Percentiles rank a stretch among this genome's conserved stretches.
Conservation (phyloP, 78 protist species). For the Dictyostelium firmibasis region DNA sequence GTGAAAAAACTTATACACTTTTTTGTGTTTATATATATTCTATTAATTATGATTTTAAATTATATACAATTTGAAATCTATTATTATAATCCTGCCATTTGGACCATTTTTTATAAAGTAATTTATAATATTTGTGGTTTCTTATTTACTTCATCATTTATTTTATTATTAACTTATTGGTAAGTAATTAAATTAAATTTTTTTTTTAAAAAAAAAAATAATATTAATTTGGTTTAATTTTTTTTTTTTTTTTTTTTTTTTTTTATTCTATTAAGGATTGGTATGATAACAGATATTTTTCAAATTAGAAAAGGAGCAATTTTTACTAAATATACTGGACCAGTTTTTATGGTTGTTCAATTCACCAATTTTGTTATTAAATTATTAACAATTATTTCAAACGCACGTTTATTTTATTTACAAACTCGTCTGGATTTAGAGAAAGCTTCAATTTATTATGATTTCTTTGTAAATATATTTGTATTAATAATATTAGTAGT, state of each 20-base stretch:
- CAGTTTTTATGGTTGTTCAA: background rate
- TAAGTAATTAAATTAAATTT: no score
- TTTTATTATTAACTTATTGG: constrained; percentile 2
- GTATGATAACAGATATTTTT: constrained; percentile 2
- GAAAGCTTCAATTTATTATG: background rate
- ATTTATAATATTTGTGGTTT: background rate
- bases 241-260: background rate
- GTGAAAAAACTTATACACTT: background rate
- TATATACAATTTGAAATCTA: background rate
- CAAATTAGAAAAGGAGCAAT: constrained; percentile 13
- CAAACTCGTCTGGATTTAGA: background rate
- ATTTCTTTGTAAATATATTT: background rate
- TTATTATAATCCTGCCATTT: background rate
- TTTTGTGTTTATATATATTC: background rate
- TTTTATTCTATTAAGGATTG: background rate
- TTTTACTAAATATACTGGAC: background rate
- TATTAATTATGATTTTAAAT: background rate
- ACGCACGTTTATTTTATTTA: background rate
- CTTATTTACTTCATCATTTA: constrained; percentile 3
- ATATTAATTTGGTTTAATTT: background rate
- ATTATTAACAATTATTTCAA: background rate
- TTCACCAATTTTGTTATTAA: background rate
- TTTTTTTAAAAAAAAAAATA: background rate
- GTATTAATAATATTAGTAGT: background rate
- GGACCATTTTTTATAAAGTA: constrained; percentile 4